Percentiles rank a stretch among this genome's conserved stretches.
Conservation (phyloP, 371 early-diverging fungal genomes). For the Racocetra persica region DNA sequence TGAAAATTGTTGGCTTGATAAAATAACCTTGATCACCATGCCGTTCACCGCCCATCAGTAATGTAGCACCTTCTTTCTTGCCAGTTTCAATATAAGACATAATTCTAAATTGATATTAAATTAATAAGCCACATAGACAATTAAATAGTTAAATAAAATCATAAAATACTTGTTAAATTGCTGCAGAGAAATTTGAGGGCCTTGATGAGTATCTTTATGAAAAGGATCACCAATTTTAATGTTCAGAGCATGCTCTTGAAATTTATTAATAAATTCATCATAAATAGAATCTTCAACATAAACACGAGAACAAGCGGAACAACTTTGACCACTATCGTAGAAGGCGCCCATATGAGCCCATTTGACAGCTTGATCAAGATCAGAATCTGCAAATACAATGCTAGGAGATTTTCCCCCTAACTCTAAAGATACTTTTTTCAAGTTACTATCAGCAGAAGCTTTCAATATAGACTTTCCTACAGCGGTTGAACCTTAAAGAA, state of each 20-base stretch:
- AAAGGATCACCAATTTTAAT: conserved; percentile 71
- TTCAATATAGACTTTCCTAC: conserved; percentile 78
- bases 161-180: conserved; percentile 67
- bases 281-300: conserved; percentile 84
- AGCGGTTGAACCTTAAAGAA: conserved; percentile 73
- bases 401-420: conserved; percentile 92
- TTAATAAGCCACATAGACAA: too few species aligned
- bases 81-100: conserved; percentile 58
- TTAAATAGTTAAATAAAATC: background rate
- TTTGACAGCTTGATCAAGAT: conserved; percentile 79
- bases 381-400: conserved; percentile 86
- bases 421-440: conserved; percentile 84
- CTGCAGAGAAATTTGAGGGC: conserved; percentile 76
- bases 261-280: conserved; percentile 69
- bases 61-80: conserved; percentile 63
- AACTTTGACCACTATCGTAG: conserved; percentile 87
- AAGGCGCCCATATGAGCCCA: conserved; percentile 75
- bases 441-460: conserved; percentile 68
- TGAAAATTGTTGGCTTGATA: conserved; percentile 82
- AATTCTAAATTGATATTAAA: conserved; percentile 3
- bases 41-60: conserved; percentile 74
- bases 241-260: conserved; percentile 65
- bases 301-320: conserved; percentile 87
- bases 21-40: conserved; percentile 75
- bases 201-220: conserved; percentile 65